phyloP scores from a whole-genome alignment of 495 filamentous ascomycete genomes.

The Bacidia rubella region DNA sequence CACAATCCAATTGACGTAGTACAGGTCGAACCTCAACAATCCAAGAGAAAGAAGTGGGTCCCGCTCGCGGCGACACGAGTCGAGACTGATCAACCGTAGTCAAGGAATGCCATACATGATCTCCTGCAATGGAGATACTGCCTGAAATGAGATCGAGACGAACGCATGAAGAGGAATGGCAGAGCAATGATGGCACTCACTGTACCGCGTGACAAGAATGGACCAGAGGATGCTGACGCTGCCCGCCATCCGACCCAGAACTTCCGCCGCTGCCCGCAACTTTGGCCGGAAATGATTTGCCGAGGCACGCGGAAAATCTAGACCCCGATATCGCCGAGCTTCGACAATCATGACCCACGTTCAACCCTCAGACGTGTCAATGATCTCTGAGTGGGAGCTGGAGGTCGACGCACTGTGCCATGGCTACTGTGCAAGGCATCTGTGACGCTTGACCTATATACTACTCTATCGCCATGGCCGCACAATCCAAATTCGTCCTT shows the following conservation, averaged over 20 bases:
- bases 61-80: not conserved
- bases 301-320: conserved; percentile 3
- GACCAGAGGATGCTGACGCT: not conserved
- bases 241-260: not conserved
- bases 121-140: not conserved
- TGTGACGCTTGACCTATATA: too few species aligned
- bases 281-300: not conserved
- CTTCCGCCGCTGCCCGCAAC: too few species aligned
- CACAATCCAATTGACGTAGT: not conserved
- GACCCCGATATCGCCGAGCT: not conserved
- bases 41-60: not conserved
- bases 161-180: not conserved
- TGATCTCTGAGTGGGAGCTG: too few species aligned
- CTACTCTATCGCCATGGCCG: conserved; percentile 44
- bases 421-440: too few species aligned
- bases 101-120: conserved; percentile 6
- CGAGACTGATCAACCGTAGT: conserved; percentile 6
- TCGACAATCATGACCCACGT: not conserved
- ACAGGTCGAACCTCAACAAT: not conserved
- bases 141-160: not conserved
- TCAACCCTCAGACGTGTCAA: not conserved
- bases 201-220: not conserved
- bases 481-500: conserved; percentile 62
- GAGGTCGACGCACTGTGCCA: too few species aligned
- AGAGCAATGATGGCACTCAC: not conserved